Percentiles rank a stretch among this genome's conserved stretches.
Evolutionary conservation across 371 early-diverging fungal genomes (phyloP).

Genomic region (Mucor racemosus): DNA sequence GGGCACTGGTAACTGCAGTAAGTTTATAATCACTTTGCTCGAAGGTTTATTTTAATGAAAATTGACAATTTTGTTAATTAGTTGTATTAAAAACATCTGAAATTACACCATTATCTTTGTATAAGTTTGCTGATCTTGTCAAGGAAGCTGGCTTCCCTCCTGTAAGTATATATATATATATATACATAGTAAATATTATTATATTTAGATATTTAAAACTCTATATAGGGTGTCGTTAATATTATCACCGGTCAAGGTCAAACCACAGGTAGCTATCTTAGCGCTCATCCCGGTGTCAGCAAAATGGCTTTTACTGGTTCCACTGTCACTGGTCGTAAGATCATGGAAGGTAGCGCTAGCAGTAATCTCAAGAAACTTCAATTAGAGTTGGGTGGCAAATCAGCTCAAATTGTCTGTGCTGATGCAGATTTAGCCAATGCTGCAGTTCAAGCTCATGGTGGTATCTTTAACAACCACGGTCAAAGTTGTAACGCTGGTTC

Average conservation of each 20-base stretch:
- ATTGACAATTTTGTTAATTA: not conserved
- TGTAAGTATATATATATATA: conserved; percentile 28
- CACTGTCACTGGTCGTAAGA: conserved; percentile 56
- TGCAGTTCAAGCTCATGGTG: conserved; percentile 71
- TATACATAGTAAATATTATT: too few relatives aligned
- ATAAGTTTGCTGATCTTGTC: conserved; percentile 51
- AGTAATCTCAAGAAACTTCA: conserved; percentile 77
- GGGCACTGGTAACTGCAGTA: conserved; percentile 69
- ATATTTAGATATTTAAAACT: not conserved
- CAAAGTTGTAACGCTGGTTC: conserved; percentile 92
- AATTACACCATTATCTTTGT: conserved; percentile 58
- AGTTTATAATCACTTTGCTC: conserved; percentile 21
- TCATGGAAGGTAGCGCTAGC: conserved; percentile 58
- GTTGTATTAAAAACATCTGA: conserved; percentile 47
- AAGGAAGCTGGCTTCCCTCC: conserved; percentile 54
- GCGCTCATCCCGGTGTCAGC: conserved; percentile 45
- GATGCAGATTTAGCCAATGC: conserved; percentile 85
- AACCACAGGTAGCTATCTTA: conserved; percentile 40
- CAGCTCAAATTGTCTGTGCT: conserved; percentile 82
- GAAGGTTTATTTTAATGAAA: not conserved
- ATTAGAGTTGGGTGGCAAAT: conserved; percentile 94
- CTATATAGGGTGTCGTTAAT: conserved; percentile 70
- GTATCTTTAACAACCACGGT: conserved; percentile 82
- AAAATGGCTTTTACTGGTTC: conserved; percentile 73
- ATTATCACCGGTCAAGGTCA: conserved; percentile 58